Evolutionary conservation across 2,329 filamentous ascomycete species (phyloP), one percentile per base, ranked within the genome.

Genomic region (Coleophoma crateriformis): DNA sequence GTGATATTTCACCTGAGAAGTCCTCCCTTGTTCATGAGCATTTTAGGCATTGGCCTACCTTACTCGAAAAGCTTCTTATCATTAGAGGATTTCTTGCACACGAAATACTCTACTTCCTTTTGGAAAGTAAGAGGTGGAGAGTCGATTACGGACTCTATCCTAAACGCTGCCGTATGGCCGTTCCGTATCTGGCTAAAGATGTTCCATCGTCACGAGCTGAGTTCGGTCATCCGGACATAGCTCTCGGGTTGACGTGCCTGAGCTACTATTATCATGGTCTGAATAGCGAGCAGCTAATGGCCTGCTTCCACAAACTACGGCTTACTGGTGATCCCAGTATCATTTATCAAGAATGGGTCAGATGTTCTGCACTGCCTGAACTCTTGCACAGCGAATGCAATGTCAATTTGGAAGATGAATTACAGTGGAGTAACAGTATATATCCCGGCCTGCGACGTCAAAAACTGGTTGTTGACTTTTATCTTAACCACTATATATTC

Each of bases 141-240:
- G 78, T 82, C 0, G 71, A 80, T 39, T 90, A 84, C 35, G 80
- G 80, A 0, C 64, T 83, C 0, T 73, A 82, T 52, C 72, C 76
- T 0, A 45, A 56, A 0, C 71, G 85, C 7, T 68, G 73, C 34
- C 79, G 80, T 0, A 75, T 85, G 7, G 84, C 85, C 0, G 85
- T 88, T 0, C 85, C 85, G 0, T 89, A 76, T 45, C 72, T 78
- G 8, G 81, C 81, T 0, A 87, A 88, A 49, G 85, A 83, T 2
- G 71, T 76, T 1, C 84, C 85, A 0, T 78, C 77, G 0, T 74
- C 78, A 0, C 73, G 78, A 4, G 78, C 82, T 0, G 84, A 89
- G 56, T 88, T 79, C 58, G 79, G 81, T 0, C 84, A 89, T 56
- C 82, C 83, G 0, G 78, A 88, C 54, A 80, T 85, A 0, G 73